Evolutionary conservation across 179 eudicot species (phyloP).

Genomic region (Silene noctiflora): DNA sequence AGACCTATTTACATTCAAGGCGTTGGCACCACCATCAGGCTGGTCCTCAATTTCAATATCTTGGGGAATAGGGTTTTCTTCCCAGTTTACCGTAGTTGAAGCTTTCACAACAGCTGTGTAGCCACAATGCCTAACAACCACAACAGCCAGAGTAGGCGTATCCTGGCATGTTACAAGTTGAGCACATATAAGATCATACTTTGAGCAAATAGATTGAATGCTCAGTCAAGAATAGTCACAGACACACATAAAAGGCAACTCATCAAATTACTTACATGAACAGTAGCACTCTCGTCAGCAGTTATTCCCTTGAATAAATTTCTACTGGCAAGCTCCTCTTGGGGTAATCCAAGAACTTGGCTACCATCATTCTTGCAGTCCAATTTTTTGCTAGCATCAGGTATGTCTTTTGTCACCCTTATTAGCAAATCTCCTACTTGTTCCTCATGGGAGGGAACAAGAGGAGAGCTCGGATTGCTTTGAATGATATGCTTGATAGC

Average conservation of each 20-base stretch:
- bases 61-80: slow-evolving; percentile 41
- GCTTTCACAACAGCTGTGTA: slow-evolving; percentile 73
- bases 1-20: slow-evolving; percentile 88
- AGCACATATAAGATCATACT: slow-evolving; percentile 12
- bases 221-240: slow-evolving; percentile 14
- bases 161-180: slow-evolving; percentile 46
- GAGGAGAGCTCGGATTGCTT: slow-evolving; percentile 43
- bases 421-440: slow-evolving; percentile 70
- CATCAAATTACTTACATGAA: slow-evolving; percentile 52
- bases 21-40: slow-evolving; percentile 94
- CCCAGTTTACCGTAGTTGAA: slow-evolving; percentile 53
- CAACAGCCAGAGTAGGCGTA: slow-evolving; percentile 64
- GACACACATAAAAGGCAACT: slow-evolving; percentile 1
- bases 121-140: slow-evolving; percentile 73
- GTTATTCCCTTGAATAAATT: slow-evolving; percentile 88
- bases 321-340: slow-evolving; percentile 49
- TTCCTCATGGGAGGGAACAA: slow-evolving; percentile 52
- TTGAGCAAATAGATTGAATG: neutral
- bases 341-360: slow-evolving; percentile 49
- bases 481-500: slow-evolving; percentile 48
- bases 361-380: slow-evolving; percentile 77
- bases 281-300: slow-evolving; percentile 93
- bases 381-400: slow-evolving; percentile 65
- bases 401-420: slow-evolving; percentile 56
- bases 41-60: slow-evolving; percentile 84